Conservation (phyloP, 2,329 filamentous ascomycete genomes). For the Cytospora paraplurivora region DNA sequence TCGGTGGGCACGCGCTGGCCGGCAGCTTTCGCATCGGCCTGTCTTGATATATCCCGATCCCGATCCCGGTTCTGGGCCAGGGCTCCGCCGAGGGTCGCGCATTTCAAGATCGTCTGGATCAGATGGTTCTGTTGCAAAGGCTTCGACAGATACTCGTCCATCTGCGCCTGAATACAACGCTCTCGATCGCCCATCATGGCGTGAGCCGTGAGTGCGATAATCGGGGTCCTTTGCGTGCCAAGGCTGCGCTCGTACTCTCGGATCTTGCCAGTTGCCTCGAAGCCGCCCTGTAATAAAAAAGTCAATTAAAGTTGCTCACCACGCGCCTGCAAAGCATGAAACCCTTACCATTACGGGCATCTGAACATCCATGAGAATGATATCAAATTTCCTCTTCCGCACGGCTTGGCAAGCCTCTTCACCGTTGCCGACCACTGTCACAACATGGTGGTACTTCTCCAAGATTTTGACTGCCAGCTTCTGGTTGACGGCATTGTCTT, state of each 20-base stretch:
- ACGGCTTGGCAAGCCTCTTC: slow-evolving; percentile 91
- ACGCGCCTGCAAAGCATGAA: slow-evolving; percentile 8
- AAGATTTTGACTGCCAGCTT: slow-evolving; percentile 94
- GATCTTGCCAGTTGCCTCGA: slow-evolving; percentile 96
- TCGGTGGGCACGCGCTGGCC: slow-evolving; percentile 38
- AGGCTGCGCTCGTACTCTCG: slow-evolving; percentile 88
- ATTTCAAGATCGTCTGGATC: slow-evolving; percentile 97
- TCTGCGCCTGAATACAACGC: slow-evolving; percentile 97
- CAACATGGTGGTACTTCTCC: slow-evolving; percentile 92
- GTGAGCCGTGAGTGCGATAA: slow-evolving; percentile 95
- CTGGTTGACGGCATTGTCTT: slow-evolving; percentile 98
- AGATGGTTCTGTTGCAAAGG: slow-evolving; percentile 95
- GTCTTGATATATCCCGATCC: slow-evolving; percentile 59
- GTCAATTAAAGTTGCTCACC: slow-evolving; percentile 41
- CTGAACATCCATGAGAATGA: slow-evolving; percentile 98
- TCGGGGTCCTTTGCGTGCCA: slow-evolving; percentile 81
- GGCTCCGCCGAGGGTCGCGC: slow-evolving; percentile 84
- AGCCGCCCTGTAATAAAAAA: slow-evolving; percentile 68
- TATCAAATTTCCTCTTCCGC: slow-evolving; percentile 89
- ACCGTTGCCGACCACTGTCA: slow-evolving; percentile 93
- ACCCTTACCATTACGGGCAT: slow-evolving; percentile 94
- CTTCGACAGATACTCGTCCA: slow-evolving; percentile 99
- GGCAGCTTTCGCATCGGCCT: slow-evolving; percentile 51
- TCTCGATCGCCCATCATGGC: slow-evolving; percentile 98
- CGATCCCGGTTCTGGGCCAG: slow-evolving; percentile 74